Conservation (phyloP, 2,329 filamentous ascomycete species). For the Arthrinium phaeospermum region DNA sequence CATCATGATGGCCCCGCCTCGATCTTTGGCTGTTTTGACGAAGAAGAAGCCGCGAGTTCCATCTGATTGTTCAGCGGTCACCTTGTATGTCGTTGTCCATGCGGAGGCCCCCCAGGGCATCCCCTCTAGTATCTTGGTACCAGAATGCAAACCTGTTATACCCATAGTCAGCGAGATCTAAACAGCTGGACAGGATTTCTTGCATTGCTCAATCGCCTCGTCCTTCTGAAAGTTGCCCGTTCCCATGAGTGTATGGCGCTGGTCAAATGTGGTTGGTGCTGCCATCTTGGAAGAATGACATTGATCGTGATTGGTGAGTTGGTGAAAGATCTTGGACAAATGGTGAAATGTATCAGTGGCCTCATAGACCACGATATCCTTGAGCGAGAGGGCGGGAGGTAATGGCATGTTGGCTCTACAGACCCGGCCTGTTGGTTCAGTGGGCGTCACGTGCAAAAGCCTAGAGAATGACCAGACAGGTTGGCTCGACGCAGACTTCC, state of each 20-base stretch:
- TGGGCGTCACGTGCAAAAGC: not conserved
- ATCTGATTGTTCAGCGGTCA: not conserved
- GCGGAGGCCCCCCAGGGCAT: not conserved
- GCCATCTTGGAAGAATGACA: not conserved
- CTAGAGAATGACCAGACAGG: not conserved
- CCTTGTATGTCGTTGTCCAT: not conserved
- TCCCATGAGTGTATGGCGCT: not conserved
- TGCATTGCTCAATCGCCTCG: not conserved
- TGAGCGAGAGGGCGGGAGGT: not conserved
- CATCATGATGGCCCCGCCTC: conserved; percentile 23
- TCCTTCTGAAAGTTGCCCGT: not conserved
- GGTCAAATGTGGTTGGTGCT: not conserved
- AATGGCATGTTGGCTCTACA: not conserved
- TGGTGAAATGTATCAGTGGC: too few relatives aligned
- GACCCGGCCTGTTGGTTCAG: not conserved
- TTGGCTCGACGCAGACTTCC: too few relatives aligned
- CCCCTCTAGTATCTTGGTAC: not conserved
- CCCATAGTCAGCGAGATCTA: not conserved
- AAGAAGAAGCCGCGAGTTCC: not conserved
- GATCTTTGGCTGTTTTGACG: not conserved
- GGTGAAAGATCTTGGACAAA: not conserved
- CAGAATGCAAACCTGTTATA: not conserved
- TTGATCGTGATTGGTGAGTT: not conserved
- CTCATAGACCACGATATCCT: not conserved
- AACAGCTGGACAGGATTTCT: not conserved